Evolutionary conservation across 176 grass and related monocot genomes (phyloP), one percentile per base, ranked within the genome.

Genomic region (Olyra latifolia): DNA sequence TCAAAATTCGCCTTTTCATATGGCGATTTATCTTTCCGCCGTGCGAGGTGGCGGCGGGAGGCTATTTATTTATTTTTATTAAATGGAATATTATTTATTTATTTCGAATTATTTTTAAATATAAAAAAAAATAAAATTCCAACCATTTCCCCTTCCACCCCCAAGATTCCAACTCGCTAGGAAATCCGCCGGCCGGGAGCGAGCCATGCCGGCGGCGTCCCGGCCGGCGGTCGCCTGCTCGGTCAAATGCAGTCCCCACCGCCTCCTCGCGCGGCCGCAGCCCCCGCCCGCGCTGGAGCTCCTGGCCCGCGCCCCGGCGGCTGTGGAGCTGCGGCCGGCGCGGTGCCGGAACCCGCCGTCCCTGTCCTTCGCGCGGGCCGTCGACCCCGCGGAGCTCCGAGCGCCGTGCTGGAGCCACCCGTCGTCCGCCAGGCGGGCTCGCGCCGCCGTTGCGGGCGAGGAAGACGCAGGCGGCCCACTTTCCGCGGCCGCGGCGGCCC

Each of bases 201-300:
- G 49, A 44, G 48, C 81, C 73, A 87, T 87, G 85, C 44, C 80
- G 42, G 28, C 86, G 42, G n/a, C n/a, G n/a, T n/a, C n/a, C n/a
- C n/a, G n/a, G n/a, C n/a, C n/a, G n/a, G 62, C 75, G 42, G 39
- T 83, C 50, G 0, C 67, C 23, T 58, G 63, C 65, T 16, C 87
- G 63, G 62, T 85, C 64, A 89, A 89, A 83, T 86, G 87, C 80
- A 19, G 54, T 25, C 66, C 80, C 10, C 47, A 45, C 72, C 84
- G 42, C 58, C 65, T 64, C 49, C 69, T 74, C 46, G 29, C 69
- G 28, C 3, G 81, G 63, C 80, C 62, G 55, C 83, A 59, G 24
- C 67, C 76, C 62, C 58, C 53, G 59, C 49, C 49, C 17, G 45
- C 67, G 64, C 64, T 68, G 6, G 80, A 83, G 40, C 75, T 59